Conservation (phyloP, 176 grass and related monocot genomes). For the Tillandsia fasciculata region DNA sequence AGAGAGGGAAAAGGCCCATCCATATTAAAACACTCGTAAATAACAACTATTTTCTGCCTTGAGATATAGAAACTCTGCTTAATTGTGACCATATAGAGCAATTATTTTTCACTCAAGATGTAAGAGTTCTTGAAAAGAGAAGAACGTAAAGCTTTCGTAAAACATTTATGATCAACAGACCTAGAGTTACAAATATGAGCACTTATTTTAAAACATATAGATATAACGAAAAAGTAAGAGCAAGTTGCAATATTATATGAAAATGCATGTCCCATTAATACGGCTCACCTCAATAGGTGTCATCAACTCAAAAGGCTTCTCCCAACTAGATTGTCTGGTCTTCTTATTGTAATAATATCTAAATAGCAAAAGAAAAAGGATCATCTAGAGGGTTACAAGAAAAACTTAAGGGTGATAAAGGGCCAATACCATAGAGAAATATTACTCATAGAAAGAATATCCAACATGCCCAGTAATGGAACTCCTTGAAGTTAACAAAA, state of each 20-base stretch:
- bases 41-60: conserved; percentile 25
- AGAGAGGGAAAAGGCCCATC: conserved; percentile 9
- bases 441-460: background rate
- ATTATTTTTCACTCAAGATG: conserved; percentile 22
- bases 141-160: conserved; percentile 19
- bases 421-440: too few species aligned
- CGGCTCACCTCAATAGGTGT: conserved; percentile 76
- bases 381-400: background rate
- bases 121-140: conserved; percentile 32
- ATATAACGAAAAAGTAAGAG: conserved; percentile 19
- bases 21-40: conserved; percentile 19
- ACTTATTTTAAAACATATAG: conserved; percentile 9
- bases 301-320: conserved; percentile 93
- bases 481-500: conserved; percentile 15
- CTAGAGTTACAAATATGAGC: conserved; percentile 11
- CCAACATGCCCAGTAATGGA: background rate
- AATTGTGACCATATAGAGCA: conserved; percentile 27
- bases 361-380: conserved; percentile 7
- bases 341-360: conserved; percentile 99
- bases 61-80: conserved; percentile 25
- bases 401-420: conserved; percentile 12
- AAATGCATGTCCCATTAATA: conserved; percentile 3
- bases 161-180: conserved; percentile 18
- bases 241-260: background rate
- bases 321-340: conserved; percentile 92